Evolutionary conservation across 176 grass and related monocot species (phyloP).

Genomic region (Dendrocalamus sinicus): DNA sequence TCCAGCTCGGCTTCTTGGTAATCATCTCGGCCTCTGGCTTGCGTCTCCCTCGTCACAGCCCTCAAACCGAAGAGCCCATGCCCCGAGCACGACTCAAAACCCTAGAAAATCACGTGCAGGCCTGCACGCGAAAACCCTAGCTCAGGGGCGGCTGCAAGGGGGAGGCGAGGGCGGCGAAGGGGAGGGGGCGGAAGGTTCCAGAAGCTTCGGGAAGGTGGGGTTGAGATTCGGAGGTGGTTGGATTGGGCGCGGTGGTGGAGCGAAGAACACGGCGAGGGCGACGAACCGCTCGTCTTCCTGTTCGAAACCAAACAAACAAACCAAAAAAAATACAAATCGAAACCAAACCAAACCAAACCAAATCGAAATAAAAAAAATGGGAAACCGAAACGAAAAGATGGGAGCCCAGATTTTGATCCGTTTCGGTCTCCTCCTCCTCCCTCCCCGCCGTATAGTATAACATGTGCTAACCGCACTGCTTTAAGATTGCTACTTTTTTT

Average conservation of each 20-base stretch:
- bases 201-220: constrained; percentile 14
- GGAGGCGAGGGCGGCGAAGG: background rate
- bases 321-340: constrained; percentile 15
- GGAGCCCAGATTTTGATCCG: background rate
- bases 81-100: constrained; percentile 33
- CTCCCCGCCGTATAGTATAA: too few species aligned
- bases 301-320: constrained; percentile 4
- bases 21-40: constrained; percentile 57
- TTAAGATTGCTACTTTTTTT: background rate
- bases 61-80: constrained; percentile 30
- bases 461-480: background rate
- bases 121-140: constrained; percentile 43
- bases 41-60: background rate
- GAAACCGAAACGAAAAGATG: background rate
- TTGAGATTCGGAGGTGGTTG: background rate
- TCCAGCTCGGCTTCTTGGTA: constrained; percentile 86
- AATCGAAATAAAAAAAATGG: background rate
- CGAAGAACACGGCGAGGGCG: constrained; percentile 53
- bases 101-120: constrained; percentile 43
- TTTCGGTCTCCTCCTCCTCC: too few species aligned
- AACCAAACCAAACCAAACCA: background rate
- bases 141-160: background rate
- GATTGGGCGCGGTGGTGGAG: constrained; percentile 32
- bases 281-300: constrained; percentile 24
- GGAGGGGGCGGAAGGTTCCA: background rate